Conservation (phyloP, 164 flowering plant genomes). For the Tinospora cordifolia region DNA sequence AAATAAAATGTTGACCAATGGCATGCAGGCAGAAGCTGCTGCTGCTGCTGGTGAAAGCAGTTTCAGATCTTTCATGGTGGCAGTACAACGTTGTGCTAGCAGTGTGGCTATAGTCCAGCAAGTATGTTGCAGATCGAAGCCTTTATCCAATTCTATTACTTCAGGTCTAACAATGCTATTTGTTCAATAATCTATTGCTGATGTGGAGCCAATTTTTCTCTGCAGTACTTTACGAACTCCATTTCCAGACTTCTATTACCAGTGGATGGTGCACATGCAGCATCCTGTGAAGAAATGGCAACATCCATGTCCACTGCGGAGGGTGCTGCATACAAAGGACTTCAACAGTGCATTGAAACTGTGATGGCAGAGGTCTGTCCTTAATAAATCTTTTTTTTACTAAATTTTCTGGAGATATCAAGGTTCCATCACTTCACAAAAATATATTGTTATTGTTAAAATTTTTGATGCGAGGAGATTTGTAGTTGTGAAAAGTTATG, state of each 20-base stretch:
- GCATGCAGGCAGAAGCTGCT: constrained; percentile 93
- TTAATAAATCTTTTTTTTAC: neutral
- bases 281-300: constrained; percentile 96
- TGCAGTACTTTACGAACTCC: constrained; percentile 86
- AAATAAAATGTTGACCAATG: constrained; percentile 11
- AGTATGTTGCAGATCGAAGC: constrained; percentile 31
- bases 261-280: constrained; percentile 99
- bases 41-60: constrained; percentile 99
- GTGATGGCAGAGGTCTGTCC: constrained; percentile 93
- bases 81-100: constrained; percentile 92
- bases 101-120: constrained; percentile 98
- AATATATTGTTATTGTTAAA: neutral
- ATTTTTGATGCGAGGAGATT: neutral
- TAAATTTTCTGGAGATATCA: neutral
- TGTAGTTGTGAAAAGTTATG: neutral
- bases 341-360: constrained; percentile 96
- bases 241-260: constrained; percentile 87
- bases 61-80: constrained; percentile 98
- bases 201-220: neutral
- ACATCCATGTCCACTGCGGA: constrained; percentile 95
- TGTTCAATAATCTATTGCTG: neutral
- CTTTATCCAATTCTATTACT: neutral
- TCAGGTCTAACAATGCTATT: neutral
- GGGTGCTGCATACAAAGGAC: constrained; percentile 92
- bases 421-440: neutral